These are phyloP conservation scores for Zymoseptoria tritici DNA, from an alignment of 2,329 filamentous ascomycete species.

Conservation along the genomic window DNA sequence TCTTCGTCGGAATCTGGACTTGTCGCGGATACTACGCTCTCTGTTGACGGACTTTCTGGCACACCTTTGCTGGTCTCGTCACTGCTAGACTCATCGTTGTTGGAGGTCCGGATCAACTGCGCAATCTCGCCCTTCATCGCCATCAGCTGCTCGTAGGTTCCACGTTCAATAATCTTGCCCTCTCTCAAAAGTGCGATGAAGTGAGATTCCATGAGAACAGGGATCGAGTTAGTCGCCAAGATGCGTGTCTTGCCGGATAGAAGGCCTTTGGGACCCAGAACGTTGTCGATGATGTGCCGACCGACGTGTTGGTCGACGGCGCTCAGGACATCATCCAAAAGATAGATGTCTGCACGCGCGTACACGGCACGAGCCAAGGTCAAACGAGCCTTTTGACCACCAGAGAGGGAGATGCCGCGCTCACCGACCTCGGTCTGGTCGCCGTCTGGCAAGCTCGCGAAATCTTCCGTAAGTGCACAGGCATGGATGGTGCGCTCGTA, in stretches of 20 bases:
- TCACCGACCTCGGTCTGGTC: constrained; percentile 96
- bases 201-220: constrained; percentile 80
- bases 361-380: constrained; percentile 92
- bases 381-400: constrained; percentile 90
- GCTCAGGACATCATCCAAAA: constrained; percentile 88
- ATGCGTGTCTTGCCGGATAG: constrained; percentile 82
- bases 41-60: constrained; percentile 14
- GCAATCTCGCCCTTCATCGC: constrained; percentile 89
- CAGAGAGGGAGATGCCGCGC: constrained; percentile 89
- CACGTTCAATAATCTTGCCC: constrained; percentile 74
- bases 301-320: constrained; percentile 98
- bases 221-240: constrained; percentile 89
- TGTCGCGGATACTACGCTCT: constrained; percentile 41
- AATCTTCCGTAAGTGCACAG: constrained; percentile 85
- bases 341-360: constrained; percentile 89
- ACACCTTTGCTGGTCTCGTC: constrained; percentile 16
- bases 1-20: constrained; percentile 45
- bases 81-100: constrained; percentile 40
- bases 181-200: constrained; percentile 80
- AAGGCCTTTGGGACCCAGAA: constrained; percentile 77
- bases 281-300: constrained; percentile 87
- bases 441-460: constrained; percentile 84
- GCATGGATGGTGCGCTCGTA: constrained; percentile 90
- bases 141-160: constrained; percentile 83
- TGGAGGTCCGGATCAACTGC: constrained; percentile 71